Conservation (phyloP, 139 green algal genomes). For the Trebouxia sp. region DNA sequence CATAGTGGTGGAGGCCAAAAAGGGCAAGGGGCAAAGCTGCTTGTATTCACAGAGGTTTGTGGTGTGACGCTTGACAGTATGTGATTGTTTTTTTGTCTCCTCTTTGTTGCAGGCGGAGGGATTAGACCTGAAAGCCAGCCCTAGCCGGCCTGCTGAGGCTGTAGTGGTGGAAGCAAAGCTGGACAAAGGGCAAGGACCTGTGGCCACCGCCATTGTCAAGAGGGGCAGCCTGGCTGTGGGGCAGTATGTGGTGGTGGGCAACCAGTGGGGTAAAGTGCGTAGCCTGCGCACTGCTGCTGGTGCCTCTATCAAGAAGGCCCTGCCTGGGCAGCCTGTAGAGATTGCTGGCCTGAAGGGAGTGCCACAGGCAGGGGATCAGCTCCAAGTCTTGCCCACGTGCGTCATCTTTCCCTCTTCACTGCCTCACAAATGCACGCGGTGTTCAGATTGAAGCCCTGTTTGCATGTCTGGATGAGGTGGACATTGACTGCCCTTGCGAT, state of each 20-base stretch:
- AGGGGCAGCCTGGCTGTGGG: conserved; percentile 64
- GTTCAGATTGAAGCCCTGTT: no score
- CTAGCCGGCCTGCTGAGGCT: conserved; percentile 54
- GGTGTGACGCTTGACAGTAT: no score
- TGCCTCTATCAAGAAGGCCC: conserved; percentile 33
- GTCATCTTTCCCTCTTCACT: not conserved
- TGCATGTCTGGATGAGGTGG: not conserved
- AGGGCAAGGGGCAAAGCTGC: no score
- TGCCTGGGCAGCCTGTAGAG: conserved; percentile 68
- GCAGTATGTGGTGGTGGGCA: conserved; percentile 81
- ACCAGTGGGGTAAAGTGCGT: conserved; percentile 72
- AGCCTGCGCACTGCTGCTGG: conserved; percentile 43
- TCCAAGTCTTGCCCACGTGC: conserved; percentile 55
- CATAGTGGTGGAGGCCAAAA: no score
- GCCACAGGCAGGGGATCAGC: conserved; percentile 81
- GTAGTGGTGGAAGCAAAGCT: conserved; percentile 86
- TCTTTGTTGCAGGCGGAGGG: conserved; percentile 72
- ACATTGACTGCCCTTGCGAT: no score
- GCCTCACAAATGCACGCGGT: not conserved
- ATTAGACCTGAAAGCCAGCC: conserved; percentile 75
- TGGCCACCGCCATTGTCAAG: conserved; percentile 80
- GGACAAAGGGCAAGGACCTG: conserved; percentile 76
- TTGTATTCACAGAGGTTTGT: not conserved
- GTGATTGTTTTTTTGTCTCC: no score
- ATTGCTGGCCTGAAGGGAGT: conserved; percentile 71